Percentiles rank a stretch among this genome's conserved stretches.
Evolutionary conservation across 768 basidiomycete species (phyloP).

Genomic region (Russula olivacea): DNA sequence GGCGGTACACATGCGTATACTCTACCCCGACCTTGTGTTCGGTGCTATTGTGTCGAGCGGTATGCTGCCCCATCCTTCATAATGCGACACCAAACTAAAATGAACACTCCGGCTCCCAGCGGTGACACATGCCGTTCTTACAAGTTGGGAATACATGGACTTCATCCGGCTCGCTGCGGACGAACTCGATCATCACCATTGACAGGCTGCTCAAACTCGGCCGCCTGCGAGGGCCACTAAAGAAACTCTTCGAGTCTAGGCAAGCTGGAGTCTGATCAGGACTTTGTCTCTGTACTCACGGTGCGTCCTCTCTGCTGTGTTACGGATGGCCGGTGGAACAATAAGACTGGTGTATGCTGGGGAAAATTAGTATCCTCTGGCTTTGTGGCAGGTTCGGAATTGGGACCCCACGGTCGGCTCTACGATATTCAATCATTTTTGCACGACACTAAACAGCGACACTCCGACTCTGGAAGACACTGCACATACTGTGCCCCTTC

Average conservation of each 20-base stretch:
- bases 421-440: conserved; percentile 61
- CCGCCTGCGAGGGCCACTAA: conserved; percentile 47
- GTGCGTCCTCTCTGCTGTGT: conserved; percentile 35
- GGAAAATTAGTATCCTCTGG: conserved; percentile 51
- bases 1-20: conserved; percentile 83
- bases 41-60: conserved; percentile 89
- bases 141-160: conserved; percentile 88
- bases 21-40: conserved; percentile 83
- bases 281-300: conserved; percentile 67
- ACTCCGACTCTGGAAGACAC: conserved; percentile 6
- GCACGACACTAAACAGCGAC: conserved; percentile 39
- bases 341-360: neutral
- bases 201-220: conserved; percentile 54
- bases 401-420: conserved; percentile 76
- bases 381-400: conserved; percentile 74
- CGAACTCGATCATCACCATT: conserved; percentile 49
- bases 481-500: neutral
- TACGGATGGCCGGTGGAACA: neutral
- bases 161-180: conserved; percentile 70
- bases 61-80: conserved; percentile 29
- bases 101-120: conserved; percentile 33
- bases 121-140: conserved; percentile 78
- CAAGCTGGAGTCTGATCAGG: conserved; percentile 62
- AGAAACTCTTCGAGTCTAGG: conserved; percentile 72
- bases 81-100: neutral